These are phyloP conservation scores for Scenedesmus sp. DNA, from an alignment of 163 green algal species.

Conservation along the genomic window DNA sequence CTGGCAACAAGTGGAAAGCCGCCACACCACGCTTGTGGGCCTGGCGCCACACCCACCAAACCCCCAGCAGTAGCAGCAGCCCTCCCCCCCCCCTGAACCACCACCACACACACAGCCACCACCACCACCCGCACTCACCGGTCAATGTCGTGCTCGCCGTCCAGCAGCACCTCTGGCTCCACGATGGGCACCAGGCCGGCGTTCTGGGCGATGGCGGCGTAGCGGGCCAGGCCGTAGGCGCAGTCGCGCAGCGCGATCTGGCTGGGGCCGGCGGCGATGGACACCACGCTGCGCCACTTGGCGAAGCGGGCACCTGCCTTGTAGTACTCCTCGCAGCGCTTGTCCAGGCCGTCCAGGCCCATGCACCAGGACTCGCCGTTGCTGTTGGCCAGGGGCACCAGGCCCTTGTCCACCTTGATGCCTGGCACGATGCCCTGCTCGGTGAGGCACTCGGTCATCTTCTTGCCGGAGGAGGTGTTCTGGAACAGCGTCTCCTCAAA, in stretches of 20 bases:
- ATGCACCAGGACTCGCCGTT: conserved; percentile 99
- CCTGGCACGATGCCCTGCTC: conserved; percentile 85
- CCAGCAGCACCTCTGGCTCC: conserved; percentile 99
- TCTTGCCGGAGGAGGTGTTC: conserved; percentile 83
- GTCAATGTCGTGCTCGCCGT: conserved; percentile 99
- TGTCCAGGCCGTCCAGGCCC: conserved; percentile 97
- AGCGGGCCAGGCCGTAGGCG: conserved; percentile 98
- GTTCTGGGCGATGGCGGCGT: conserved; percentile 96
- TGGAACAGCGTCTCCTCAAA: conserved; percentile 99
- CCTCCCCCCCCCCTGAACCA: background rate
- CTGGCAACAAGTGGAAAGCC: too few relatives aligned
- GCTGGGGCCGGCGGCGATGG: conserved; percentile 93
- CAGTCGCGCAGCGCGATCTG: conserved; percentile 86
- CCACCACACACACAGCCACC: background rate
- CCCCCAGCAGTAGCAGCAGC: conserved; percentile 16
- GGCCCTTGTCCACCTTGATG: conserved; percentile 98
- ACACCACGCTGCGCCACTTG: conserved; percentile 97
- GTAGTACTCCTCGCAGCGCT: conserved; percentile 98
- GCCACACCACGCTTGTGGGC: too few relatives aligned
- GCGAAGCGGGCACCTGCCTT: conserved; percentile 96
- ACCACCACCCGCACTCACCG: conserved; percentile 49
- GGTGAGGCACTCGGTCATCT: conserved; percentile 92
- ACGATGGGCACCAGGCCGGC: conserved; percentile 98
- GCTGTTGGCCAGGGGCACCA: conserved; percentile 94
- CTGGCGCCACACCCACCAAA: too few relatives aligned